Evolutionary conservation across 2,329 filamentous ascomycete genomes (phyloP).

Genomic region (Calonectria naviculata): DNA sequence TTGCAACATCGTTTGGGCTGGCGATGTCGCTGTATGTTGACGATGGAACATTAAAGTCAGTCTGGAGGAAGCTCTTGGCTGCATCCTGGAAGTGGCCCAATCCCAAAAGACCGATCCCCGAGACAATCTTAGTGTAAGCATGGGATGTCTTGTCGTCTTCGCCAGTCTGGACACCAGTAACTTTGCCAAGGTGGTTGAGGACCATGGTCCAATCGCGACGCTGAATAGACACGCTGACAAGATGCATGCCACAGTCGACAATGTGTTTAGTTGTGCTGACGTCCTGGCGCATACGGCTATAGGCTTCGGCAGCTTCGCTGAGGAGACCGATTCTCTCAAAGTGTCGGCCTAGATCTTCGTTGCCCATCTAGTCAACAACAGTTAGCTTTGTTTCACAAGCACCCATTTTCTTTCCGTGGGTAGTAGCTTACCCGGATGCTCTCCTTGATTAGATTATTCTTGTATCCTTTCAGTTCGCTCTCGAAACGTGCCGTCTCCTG

Average conservation of each 20-base stretch:
- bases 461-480: slow-evolving; percentile 88
- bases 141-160: slow-evolving; percentile 59
- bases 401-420: neutral
- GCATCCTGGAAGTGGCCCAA: slow-evolving; percentile 68
- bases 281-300: slow-evolving; percentile 88
- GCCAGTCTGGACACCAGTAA: slow-evolving; percentile 60
- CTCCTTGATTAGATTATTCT: slow-evolving; percentile 97
- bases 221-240: slow-evolving; percentile 81
- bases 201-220: slow-evolving; percentile 82
- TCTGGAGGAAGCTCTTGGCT: slow-evolving; percentile 76
- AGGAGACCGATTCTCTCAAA: slow-evolving; percentile 84
- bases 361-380: slow-evolving; percentile 76
- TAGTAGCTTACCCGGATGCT: slow-evolving; percentile 80
- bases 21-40: slow-evolving; percentile 76
- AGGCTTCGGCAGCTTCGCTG: slow-evolving; percentile 78
- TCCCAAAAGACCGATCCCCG: slow-evolving; percentile 62
- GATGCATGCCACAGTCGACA: slow-evolving; percentile 81
- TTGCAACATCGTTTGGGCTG: slow-evolving; percentile 87
- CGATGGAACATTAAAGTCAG: slow-evolving; percentile 62
- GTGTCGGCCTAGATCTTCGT: slow-evolving; percentile 90
- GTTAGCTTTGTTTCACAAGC: slow-evolving; percentile 19
- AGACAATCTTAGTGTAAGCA: slow-evolving; percentile 64
- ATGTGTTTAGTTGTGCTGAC: slow-evolving; percentile 87
- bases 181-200: slow-evolving; percentile 70
- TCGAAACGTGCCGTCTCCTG: slow-evolving; percentile 82